phyloP scores from a whole-genome alignment of 257 asterid species.

The Scutellaria galericulata region DNA sequence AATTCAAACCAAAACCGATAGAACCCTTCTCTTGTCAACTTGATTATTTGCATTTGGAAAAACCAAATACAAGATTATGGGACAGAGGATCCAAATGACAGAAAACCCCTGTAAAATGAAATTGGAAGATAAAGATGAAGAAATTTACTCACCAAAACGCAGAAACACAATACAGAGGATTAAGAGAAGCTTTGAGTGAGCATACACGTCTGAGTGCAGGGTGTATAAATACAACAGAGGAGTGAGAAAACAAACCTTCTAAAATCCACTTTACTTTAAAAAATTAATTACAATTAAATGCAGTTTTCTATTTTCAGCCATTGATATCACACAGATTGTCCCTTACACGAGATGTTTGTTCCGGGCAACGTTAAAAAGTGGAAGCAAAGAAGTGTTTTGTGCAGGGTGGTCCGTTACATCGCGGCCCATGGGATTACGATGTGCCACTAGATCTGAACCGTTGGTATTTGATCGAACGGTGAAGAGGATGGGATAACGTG shows the following conservation, averaged over 20 bases:
- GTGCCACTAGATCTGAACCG: constrained; percentile 41
- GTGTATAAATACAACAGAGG: constrained; percentile 36
- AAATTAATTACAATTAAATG: constrained; percentile 1
- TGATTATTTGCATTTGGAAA: too few species aligned
- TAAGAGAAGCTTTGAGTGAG: constrained; percentile 5
- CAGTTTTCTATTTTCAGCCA: constrained; percentile 11
- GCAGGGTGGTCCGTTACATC: constrained; percentile 38
- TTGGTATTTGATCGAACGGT: constrained; percentile 39
- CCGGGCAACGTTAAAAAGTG: constrained; percentile 3
- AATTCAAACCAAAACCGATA: too few species aligned
- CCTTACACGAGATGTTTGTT: constrained; percentile 60
- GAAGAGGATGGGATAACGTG: constrained; percentile 41
- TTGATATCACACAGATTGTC: constrained; percentile 33
- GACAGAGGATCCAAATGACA: too few species aligned
- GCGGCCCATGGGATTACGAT: constrained; percentile 35
- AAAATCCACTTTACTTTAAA: background rate
- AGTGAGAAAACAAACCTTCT: constrained; percentile 16
- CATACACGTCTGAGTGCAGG: background rate
- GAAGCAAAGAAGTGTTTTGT: constrained; percentile 37
- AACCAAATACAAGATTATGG: too few species aligned
- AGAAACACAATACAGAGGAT: background rate
- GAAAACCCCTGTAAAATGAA: too few species aligned
- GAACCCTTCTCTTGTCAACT: too few species aligned
- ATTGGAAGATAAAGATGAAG: background rate
- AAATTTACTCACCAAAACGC: constrained; percentile 27